Evolutionary conservation across 768 basidiomycete species (phyloP).

Genomic region (Xerocomus potaroensis): DNA sequence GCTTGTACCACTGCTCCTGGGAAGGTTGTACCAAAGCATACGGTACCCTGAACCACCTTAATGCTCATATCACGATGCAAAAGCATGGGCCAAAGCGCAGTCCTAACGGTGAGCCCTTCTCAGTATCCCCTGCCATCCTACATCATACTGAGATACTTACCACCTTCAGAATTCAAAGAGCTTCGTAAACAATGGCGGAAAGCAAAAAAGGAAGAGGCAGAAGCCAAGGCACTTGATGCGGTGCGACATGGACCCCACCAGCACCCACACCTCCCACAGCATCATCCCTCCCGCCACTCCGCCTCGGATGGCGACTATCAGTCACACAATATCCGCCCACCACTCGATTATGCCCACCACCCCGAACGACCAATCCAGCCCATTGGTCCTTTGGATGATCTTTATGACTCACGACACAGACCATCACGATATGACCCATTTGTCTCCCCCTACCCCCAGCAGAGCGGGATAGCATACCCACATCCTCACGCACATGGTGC

Average conservation of each 20-base stretch:
- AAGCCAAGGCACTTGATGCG: slow-evolving; percentile 18
- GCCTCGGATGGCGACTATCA: slow-evolving; percentile 24
- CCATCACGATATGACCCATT: slow-evolving; percentile 26
- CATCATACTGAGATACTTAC: slow-evolving; percentile 7
- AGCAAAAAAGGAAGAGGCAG: slow-evolving; percentile 75
- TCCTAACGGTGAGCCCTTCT: slow-evolving; percentile 67
- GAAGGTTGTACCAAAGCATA: slow-evolving; percentile 78
- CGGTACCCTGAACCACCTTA: slow-evolving; percentile 94
- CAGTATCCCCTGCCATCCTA: neutral
- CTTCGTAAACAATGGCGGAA: slow-evolving; percentile 95
- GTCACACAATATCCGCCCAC: slow-evolving; percentile 15
- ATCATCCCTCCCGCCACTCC: slow-evolving; percentile 23
- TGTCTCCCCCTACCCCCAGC: slow-evolving; percentile 16
- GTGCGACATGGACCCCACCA: slow-evolving; percentile 17
- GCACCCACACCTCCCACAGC: slow-evolving; percentile 15
- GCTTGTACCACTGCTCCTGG: slow-evolving; percentile 86
- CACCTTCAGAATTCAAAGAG: slow-evolving; percentile 86
- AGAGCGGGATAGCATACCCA: slow-evolving; percentile 13
- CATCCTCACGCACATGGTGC: slow-evolving; percentile 25
- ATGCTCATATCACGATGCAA: slow-evolving; percentile 98
- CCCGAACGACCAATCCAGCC: slow-evolving; percentile 14
- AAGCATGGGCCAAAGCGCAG: slow-evolving; percentile 88
- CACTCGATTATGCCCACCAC: slow-evolving; percentile 27
- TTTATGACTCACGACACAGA: slow-evolving; percentile 21
- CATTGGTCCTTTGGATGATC: slow-evolving; percentile 14